Conservation (phyloP, 306 rosid genomes). For the Vigna reflexopilosa region DNA sequence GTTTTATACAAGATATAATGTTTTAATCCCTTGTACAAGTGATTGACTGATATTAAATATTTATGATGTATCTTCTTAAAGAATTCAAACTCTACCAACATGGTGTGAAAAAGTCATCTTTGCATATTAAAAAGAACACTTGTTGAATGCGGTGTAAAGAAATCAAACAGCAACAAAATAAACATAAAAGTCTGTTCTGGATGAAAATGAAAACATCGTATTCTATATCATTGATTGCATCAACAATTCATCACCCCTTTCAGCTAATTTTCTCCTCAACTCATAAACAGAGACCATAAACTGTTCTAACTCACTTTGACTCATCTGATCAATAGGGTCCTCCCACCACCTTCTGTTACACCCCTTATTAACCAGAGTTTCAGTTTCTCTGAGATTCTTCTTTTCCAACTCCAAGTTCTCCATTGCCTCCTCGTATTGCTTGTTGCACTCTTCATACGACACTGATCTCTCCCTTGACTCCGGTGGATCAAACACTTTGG, state of each 20-base stretch:
- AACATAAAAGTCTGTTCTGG: no score
- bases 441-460: slow-evolving; percentile 28
- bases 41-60: no score
- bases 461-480: neutral
- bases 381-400: slow-evolving; percentile 11
- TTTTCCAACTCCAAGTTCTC: slow-evolving; percentile 50
- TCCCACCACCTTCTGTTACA: slow-evolving; percentile 53
- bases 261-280: slow-evolving; percentile 44
- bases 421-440: slow-evolving; percentile 40
- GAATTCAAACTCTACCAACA: no score
- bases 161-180: no score
- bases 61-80: no score
- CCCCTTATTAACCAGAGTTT: slow-evolving; percentile 19
- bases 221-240: neutral
- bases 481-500: neutral
- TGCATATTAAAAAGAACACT: no score
- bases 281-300: slow-evolving; percentile 46
- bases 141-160: no score
- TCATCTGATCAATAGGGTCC: slow-evolving; percentile 48
- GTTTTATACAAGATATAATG: no score
- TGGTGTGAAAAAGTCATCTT: no score
- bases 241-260: slow-evolving; percentile 34
- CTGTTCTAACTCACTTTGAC: slow-evolving; percentile 36
- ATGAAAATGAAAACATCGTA: slow-evolving; percentile 1
- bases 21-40: no score